Conservation (phyloP, 2,329 filamentous ascomycete species). For the Aschersonia sp. region DNA sequence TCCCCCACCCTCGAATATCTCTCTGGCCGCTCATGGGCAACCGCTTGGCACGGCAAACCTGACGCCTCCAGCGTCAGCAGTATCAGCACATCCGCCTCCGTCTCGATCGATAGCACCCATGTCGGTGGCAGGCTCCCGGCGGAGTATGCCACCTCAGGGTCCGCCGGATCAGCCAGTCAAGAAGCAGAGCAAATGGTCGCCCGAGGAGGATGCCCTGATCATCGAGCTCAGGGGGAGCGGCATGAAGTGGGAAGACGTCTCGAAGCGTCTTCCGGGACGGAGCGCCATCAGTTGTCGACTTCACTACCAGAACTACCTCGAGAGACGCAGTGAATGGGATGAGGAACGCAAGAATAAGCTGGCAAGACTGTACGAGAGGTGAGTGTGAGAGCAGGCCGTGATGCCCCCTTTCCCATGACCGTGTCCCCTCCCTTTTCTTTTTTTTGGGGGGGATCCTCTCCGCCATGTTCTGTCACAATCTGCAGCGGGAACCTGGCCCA, state of each 20-base stretch:
- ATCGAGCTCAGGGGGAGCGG: constrained; percentile 80
- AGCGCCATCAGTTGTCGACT: constrained; percentile 89
- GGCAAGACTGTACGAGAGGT: constrained; percentile 90
- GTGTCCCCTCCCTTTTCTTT: neutral
- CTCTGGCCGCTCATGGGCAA: constrained; percentile 8
- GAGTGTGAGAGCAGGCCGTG: constrained; percentile 17
- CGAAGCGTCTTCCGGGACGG: constrained; percentile 74
- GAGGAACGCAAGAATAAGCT: constrained; percentile 97
- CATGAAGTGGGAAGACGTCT: constrained; percentile 99
- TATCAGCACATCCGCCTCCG: neutral
- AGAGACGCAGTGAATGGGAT: constrained; percentile 87
- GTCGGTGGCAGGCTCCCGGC: constrained; percentile 15
- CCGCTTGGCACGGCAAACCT: constrained; percentile 5
- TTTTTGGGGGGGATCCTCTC: too few relatives aligned
- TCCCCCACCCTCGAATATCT: constrained; percentile 8
- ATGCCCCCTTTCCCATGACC: neutral
- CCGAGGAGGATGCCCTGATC: constrained; percentile 84
- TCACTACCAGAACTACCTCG: constrained; percentile 95
- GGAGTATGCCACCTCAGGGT: constrained; percentile 29
- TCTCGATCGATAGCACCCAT: constrained; percentile 15
- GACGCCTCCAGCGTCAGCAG: neutral
- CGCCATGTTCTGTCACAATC: too few relatives aligned
- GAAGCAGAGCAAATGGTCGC: constrained; percentile 94
- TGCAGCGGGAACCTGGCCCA: too few relatives aligned
- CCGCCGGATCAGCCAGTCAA: constrained; percentile 57